A percentile compares a stretch with the other conserved stretches of the same genome.
phyloP scores from a whole-genome alignment of 2,329 filamentous ascomycete species.

The Diplodia mutila region DNA sequence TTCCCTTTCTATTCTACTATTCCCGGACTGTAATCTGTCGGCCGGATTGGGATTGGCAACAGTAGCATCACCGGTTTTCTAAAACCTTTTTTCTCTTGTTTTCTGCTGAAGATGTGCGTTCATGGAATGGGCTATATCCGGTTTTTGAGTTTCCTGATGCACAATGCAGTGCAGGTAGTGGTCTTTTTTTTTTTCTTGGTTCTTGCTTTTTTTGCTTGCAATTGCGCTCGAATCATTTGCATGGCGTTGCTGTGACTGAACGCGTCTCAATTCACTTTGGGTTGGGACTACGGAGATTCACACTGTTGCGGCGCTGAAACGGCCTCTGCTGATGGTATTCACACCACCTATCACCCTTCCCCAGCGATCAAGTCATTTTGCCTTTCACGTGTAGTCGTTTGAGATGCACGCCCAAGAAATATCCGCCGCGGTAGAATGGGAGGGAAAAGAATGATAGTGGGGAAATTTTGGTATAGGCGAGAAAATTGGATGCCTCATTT shows the following conservation, averaged over 20 bases:
- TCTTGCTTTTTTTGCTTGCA: slow-evolving; percentile 13
- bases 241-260: slow-evolving; percentile 20
- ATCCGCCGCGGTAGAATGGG: slow-evolving; percentile 1
- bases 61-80: slow-evolving; percentile 1
- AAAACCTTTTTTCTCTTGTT: not conserved
- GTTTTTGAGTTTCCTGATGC: slow-evolving; percentile 15
- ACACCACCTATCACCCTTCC: not conserved
- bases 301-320: slow-evolving; percentile 20
- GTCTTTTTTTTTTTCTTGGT: not conserved
- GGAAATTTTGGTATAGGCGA: slow-evolving; percentile 13
- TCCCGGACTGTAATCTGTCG: slow-evolving; percentile 1
- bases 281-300: slow-evolving; percentile 10
- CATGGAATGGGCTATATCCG: slow-evolving; percentile 22
- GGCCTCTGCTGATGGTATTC: slow-evolving; percentile 13
- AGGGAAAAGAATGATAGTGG: not conserved
- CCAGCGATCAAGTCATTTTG: not conserved
- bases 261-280: slow-evolving; percentile 17
- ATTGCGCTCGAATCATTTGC: slow-evolving; percentile 17
- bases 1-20: not conserved
- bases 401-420: not conserved
- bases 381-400: slow-evolving; percentile 10
- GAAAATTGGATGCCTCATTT: slow-evolving; percentile 17
- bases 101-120: slow-evolving; percentile 22
- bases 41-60: not conserved
- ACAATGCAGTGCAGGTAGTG: slow-evolving; percentile 5